phyloP scores from a whole-genome alignment of 768 basidiomycete genomes.

The Cystobasidium onofrii region DNA sequence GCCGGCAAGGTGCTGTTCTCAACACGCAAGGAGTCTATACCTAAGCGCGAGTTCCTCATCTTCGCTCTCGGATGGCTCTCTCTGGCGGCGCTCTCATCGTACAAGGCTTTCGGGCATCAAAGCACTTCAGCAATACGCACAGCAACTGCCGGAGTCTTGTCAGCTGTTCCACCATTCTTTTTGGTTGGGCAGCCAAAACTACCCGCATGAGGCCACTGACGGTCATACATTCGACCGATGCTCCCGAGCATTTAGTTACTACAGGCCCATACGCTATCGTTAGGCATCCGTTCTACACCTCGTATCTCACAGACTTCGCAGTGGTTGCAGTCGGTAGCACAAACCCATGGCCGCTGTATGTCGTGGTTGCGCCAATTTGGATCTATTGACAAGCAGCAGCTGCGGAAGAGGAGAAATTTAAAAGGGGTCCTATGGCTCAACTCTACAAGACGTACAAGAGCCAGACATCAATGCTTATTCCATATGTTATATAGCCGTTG shows the following conservation, averaged over 20 bases:
- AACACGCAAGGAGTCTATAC: background rate
- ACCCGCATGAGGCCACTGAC: background rate
- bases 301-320: background rate
- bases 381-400: conserved; percentile 3
- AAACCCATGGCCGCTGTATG: background rate
- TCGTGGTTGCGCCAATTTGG: background rate
- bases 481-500: background rate
- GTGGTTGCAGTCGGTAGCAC: background rate
- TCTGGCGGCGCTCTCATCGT: background rate
- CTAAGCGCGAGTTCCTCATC: background rate
- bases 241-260: background rate
- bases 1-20: conserved; percentile 7
- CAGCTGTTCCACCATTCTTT: background rate
- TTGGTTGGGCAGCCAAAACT: background rate
- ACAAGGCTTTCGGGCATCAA: background rate
- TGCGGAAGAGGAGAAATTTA: background rate
- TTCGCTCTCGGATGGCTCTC: background rate
- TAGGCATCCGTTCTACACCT: conserved; percentile 3
- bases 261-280: background rate
- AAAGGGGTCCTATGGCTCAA: background rate
- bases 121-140: background rate
- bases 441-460: background rate
- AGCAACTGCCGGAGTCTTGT: background rate
- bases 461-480: background rate
- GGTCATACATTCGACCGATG: conserved; percentile 10